These are phyloP conservation scores for Musa balbisiana DNA, from an alignment of 202 grass and related monocot species.

Conservation along the genomic window DNA sequence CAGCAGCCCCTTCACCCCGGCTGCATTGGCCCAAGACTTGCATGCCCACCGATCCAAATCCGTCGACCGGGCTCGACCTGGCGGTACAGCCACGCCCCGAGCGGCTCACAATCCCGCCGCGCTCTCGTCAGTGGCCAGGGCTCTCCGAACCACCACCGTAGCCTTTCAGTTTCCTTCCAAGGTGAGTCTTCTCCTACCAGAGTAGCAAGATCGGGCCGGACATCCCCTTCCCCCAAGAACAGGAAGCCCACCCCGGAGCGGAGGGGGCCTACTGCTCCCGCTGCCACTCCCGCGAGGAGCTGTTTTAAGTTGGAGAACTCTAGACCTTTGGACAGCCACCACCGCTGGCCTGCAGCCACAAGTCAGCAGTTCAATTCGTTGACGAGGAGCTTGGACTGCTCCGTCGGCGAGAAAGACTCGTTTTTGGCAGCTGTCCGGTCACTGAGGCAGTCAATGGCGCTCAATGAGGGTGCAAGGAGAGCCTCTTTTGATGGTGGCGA, in stretches of 20 bases:
- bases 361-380: slow-evolving; percentile 52
- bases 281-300: slow-evolving; percentile 1
- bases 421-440: slow-evolving; percentile 68
- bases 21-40: slow-evolving; percentile 21
- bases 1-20: slow-evolving; percentile 21
- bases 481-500: slow-evolving; percentile 2
- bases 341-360: slow-evolving; percentile 66
- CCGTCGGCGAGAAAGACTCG: slow-evolving; percentile 72
- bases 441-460: slow-evolving; percentile 78
- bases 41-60: slow-evolving; percentile 48
- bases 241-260: slow-evolving; percentile 69
- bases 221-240: slow-evolving; percentile 29
- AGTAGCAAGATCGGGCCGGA: slow-evolving; percentile 41
- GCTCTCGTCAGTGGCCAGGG: not conserved
- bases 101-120: slow-evolving; percentile 10
- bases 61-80: slow-evolving; percentile 39
- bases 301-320: slow-evolving; percentile 54
- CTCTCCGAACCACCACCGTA: slow-evolving; percentile 70
- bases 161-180: slow-evolving; percentile 97
- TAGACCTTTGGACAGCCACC: slow-evolving; percentile 25
- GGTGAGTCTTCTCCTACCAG: slow-evolving; percentile 89
- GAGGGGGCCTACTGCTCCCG: slow-evolving; percentile 38
- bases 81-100: slow-evolving; percentile 28
- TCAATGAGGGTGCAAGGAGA: slow-evolving; percentile 3
- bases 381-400: slow-evolving; percentile 72